phyloP scores from a whole-genome alignment of 257 asterid genomes.

The Salvia miltiorrhiza region DNA sequence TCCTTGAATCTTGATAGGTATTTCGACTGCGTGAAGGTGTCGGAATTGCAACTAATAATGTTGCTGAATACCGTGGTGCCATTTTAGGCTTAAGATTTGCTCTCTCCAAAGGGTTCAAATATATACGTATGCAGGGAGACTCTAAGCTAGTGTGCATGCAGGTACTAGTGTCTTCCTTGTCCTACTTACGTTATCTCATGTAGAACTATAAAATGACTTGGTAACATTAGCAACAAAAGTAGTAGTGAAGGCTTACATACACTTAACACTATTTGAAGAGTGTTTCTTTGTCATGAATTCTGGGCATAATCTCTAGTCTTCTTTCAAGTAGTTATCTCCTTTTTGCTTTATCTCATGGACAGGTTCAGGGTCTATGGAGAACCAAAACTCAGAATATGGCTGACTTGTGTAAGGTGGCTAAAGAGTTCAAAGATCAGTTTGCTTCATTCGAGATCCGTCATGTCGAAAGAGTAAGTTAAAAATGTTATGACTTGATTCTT shows the following conservation, averaged over 20 bases:
- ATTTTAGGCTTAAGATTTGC: conserved; percentile 86
- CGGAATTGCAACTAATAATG: conserved; percentile 87
- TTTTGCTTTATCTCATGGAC: conserved; percentile 15
- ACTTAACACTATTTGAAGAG: background rate
- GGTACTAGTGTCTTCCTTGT: conserved; percentile 37
- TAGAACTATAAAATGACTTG: background rate
- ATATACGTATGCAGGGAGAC: conserved; percentile 81
- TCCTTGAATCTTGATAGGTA: conserved; percentile 40
- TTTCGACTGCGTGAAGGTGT: conserved; percentile 84
- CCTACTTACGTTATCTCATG: background rate
- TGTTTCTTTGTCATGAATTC: background rate
- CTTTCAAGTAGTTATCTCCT: background rate
- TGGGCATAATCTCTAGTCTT: background rate
- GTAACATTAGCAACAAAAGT: background rate
- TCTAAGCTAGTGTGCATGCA: conserved; percentile 98
- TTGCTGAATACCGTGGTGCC: conserved; percentile 84
- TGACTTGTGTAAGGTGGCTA: conserved; percentile 78
- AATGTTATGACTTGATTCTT: conserved; percentile 39
- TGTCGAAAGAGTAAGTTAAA: conserved; percentile 63
- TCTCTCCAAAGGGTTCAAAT: conserved; percentile 71
- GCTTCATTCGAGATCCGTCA: conserved; percentile 65
- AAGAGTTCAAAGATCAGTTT: conserved; percentile 79
- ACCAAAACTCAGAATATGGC: conserved; percentile 87
- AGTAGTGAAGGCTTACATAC: background rate
- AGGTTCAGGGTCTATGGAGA: conserved; percentile 94